Base-by-base conservation (phyloP, 2,329 filamentous ascomycete species). In the Aspergillus ochraceus region DNA sequence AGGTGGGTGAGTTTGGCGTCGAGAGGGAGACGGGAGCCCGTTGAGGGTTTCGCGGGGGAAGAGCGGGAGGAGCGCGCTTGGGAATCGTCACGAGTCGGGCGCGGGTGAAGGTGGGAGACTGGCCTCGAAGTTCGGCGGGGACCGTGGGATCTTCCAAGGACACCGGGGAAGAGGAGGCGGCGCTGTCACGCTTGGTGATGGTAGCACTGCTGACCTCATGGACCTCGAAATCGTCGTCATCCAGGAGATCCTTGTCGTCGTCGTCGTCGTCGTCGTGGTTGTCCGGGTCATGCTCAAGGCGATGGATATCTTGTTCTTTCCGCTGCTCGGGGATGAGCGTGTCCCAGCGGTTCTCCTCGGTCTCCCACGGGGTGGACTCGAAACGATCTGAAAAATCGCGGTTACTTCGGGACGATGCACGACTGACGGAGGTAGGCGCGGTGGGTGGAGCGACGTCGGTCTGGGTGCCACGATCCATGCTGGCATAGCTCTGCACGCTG, bases 61-160 rank as follows among this genome's bases (percentile, higher is more conserved):
- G 83, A 9, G 90, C 87, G 1, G 93, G 92, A 1, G 91, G 69
- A 1, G 88, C 77, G 39, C 92, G 85, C 77, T 94, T 96, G 12
- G 90, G 87, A 60, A 97, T 96, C 50, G 87, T 92, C 29, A 97
- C 91, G 54, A 97, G 81, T 54, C 89, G 89, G 24, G 92, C 91
- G 70, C 90, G 89, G 45, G 87, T 89, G 58, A 92, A 86, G 57
- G 87, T 83, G 56, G 89, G 86, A 1, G 89, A 86, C 2, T 85
- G 83, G 52, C 86, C 79, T 49, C 85, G 81, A 46, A 86, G 84
- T 55, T 86, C 84, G 6, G 83, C 81, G 17, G 86, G 78, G 17
- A 83, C 83, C 61, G 86, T 82, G 20, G 83, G 80, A 17, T 74
- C 69, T 19, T 70, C 67, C 2, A 68, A 49, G 1, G 64, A 61